phyloP scores from a whole-genome alignment of 495 filamentous ascomycete species.

The Aspergillus hancockii region DNA sequence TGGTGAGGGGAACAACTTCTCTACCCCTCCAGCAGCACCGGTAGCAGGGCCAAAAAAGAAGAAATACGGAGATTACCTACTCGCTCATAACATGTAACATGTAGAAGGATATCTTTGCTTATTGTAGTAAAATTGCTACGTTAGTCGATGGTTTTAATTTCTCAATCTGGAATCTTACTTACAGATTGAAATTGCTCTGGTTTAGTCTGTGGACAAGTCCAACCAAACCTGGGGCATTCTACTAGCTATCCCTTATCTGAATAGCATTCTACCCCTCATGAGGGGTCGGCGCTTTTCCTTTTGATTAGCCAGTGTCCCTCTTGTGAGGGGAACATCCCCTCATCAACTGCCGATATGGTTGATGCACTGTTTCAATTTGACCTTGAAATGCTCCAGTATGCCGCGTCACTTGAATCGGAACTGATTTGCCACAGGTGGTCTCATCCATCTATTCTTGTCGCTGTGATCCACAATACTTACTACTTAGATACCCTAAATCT shows the following conservation, averaged over 20 bases:
- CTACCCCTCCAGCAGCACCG: too few species aligned
- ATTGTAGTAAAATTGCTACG: not conserved
- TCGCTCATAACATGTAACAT: not conserved
- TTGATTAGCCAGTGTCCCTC: not conserved
- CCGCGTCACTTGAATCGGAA: not conserved
- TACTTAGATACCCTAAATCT: not conserved
- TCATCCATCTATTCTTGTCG: not conserved
- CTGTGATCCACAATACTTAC: not conserved
- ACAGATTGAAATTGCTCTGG: too few species aligned
- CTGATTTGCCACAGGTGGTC: not conserved
- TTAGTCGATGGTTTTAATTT: not conserved
- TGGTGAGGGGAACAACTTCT: too few species aligned
- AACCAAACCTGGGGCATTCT: not conserved
- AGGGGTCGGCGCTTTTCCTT: not conserved
- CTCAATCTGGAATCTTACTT: not conserved
- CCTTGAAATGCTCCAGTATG: not conserved
- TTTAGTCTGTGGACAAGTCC: too few species aligned
- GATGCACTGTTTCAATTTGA: not conserved
- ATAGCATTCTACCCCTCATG: slow-evolving; percentile 7
- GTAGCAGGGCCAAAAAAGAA: too few species aligned
- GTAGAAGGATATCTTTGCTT: not conserved
- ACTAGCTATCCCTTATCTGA: slow-evolving; percentile 1
- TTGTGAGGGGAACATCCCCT: not conserved
- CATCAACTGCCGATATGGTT: not conserved
- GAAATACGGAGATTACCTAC: too few species aligned